Percentiles rank a stretch among this genome's conserved stretches.
Evolutionary conservation across 345 rosid species (phyloP).

Genomic region (Alliaria petiolata): DNA sequence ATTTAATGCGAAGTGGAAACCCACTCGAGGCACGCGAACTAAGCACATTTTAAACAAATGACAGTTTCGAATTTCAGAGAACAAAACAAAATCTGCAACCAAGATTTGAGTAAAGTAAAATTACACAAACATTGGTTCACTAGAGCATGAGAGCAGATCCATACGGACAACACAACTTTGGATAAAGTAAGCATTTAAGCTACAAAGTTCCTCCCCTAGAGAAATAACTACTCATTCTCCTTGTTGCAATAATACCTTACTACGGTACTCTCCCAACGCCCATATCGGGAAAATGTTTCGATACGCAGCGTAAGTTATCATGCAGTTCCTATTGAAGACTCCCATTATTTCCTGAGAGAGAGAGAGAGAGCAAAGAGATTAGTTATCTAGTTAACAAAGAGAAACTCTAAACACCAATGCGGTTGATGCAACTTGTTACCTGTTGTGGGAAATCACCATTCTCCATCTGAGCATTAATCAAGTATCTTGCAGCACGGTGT

Average conservation of each 20-base stretch:
- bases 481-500: conserved; percentile 53
- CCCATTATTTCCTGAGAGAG: conserved; percentile 73
- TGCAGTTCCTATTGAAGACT: conserved; percentile 67
- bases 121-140: neutral
- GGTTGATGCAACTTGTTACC: conserved; percentile 34
- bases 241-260: conserved; percentile 37
- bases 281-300: conserved; percentile 59
- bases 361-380: neutral
- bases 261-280: conserved; percentile 68
- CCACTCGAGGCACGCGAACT: no score
- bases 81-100: conserved; percentile 12
- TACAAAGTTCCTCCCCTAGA: conserved; percentile 3
- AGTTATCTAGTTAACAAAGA: neutral
- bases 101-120: no score
- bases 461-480: conserved; percentile 64
- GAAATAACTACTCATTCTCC: conserved; percentile 22
- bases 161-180: neutral
- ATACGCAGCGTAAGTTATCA: conserved; percentile 66
- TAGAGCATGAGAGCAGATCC: neutral
- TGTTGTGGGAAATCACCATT: conserved; percentile 70
- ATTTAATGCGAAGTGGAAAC: no score
- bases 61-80: neutral
- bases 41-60: neutral
- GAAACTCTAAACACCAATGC: neutral
- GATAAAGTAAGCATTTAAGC: neutral